These are phyloP conservation scores for Canariomyces notabilis DNA, from an alignment of 2,329 filamentous ascomycete species.

Conservation along the genomic window DNA sequence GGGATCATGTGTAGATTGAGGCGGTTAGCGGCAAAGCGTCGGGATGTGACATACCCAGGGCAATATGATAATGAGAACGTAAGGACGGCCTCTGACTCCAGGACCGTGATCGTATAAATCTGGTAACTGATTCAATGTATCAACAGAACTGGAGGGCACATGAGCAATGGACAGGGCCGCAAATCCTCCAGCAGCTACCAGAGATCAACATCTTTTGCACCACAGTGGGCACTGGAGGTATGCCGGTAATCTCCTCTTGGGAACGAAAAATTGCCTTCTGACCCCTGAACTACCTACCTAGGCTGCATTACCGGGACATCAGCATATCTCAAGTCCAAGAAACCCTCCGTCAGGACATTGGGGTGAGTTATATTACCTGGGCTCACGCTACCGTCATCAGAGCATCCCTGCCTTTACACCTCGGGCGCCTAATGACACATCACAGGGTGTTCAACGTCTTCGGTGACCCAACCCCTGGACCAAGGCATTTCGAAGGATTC, in stretches of 20 bases:
- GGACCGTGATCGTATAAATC: neutral
- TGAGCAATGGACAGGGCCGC: slow-evolving; percentile 49
- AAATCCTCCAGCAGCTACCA: slow-evolving; percentile 47
- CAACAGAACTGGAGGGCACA: slow-evolving; percentile 44
- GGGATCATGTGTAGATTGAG: slow-evolving; percentile 15
- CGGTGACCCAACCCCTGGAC: slow-evolving; percentile 51
- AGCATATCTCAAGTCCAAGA: slow-evolving; percentile 41
- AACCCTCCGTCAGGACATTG: slow-evolving; percentile 36
- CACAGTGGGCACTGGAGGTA: slow-evolving; percentile 45
- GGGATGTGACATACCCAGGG: slow-evolving; percentile 14
- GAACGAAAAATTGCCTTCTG: no score
- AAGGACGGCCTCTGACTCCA: neutral
- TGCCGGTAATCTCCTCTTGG: neutral
- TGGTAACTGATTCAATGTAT: neutral
- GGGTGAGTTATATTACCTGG: slow-evolving; percentile 17
- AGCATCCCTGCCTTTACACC: neutral
- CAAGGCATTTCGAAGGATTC: slow-evolving; percentile 42
- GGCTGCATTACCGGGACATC: slow-evolving; percentile 41
- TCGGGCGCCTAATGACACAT: neutral
- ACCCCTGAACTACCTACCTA: neutral
- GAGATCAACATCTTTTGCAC: slow-evolving; percentile 47
- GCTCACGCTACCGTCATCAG: neutral
- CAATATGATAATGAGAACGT: slow-evolving; percentile 21
- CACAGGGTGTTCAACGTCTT: slow-evolving; percentile 46
- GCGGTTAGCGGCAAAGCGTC: slow-evolving; percentile 6